phyloP scores from a whole-genome alignment of 1,139 yeast species.

The Debaryomyces sp. region DNA sequence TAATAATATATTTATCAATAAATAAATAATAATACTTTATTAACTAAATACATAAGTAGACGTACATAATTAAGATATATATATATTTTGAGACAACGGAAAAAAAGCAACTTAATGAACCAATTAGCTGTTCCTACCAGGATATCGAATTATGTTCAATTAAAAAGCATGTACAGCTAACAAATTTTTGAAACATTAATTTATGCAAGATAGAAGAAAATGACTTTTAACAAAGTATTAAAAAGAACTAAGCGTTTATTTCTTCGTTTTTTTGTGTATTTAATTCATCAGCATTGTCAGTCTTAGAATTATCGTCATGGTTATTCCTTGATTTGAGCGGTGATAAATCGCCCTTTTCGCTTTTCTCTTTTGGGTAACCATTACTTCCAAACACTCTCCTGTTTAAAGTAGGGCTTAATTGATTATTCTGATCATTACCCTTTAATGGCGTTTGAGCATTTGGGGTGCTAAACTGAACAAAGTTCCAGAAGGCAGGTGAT shows the following conservation, averaged over 20 bases:
- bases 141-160: background rate
- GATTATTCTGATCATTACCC: constrained; percentile 39
- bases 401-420: constrained; percentile 44
- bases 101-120: background rate
- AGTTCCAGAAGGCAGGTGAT: constrained; percentile 79
- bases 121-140: background rate
- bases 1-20: background rate
- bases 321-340: constrained; percentile 19
- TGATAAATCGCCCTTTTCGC: constrained; percentile 18
- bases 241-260: constrained; percentile 10
- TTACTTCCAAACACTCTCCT: constrained; percentile 23
- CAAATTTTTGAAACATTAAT: background rate
- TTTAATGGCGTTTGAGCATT: constrained; percentile 52
- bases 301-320: constrained; percentile 8
- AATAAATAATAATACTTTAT: background rate
- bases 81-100: background rate
- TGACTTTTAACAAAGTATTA: background rate
- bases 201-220: background rate
- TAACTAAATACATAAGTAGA: constrained; percentile 1
- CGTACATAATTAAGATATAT: background rate
- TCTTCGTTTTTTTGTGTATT: constrained; percentile 10
- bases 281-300: constrained; percentile 3
- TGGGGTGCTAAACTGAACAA: constrained; percentile 76
- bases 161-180: background rate
- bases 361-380: constrained; percentile 8